Conservation (phyloP, 768 basidiomycete genomes). For the Rhodotorula graminis region DNA sequence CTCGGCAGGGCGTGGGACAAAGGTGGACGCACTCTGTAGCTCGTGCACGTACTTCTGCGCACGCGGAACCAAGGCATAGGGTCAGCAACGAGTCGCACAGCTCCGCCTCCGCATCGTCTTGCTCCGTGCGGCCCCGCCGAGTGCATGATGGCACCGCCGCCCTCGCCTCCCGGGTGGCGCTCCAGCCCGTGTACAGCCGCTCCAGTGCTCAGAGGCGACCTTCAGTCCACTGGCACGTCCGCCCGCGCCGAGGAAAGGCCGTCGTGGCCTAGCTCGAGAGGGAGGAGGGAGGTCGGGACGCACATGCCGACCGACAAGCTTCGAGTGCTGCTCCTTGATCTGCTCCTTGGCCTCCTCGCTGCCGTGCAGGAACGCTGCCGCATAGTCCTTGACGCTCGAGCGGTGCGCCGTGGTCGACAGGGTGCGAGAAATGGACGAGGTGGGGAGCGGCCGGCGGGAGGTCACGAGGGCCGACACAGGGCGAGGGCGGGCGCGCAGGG, state of each 20-base stretch:
- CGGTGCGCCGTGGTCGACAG: background rate
- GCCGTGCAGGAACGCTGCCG: conserved; percentile 73
- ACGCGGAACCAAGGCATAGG: background rate
- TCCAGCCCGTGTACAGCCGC: too few relatives aligned
- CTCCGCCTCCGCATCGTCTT: background rate
- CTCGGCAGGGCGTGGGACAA: background rate
- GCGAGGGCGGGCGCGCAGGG: background rate
- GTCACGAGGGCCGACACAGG: background rate
- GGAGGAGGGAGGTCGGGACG: background rate
- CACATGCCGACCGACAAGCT: conserved; percentile 72
- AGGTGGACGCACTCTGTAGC: conserved; percentile 61
- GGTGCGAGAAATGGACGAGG: background rate
- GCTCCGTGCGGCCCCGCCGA: background rate
- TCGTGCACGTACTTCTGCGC: conserved; percentile 85
- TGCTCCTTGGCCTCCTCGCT: conserved; percentile 80
- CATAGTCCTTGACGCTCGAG: conserved; percentile 14
- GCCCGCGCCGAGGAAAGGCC: fast-evolving
- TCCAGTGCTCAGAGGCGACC: background rate
- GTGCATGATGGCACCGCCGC: background rate
- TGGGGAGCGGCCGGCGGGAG: background rate
- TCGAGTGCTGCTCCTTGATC: conserved; percentile 74
- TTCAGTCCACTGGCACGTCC: background rate
- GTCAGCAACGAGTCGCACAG: background rate
- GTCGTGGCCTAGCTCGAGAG: too few relatives aligned
- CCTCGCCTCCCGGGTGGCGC: too few relatives aligned